Conservation (phyloP, 2,329 filamentous ascomycete genomes). For the Lachnellula subtilissima region DNA sequence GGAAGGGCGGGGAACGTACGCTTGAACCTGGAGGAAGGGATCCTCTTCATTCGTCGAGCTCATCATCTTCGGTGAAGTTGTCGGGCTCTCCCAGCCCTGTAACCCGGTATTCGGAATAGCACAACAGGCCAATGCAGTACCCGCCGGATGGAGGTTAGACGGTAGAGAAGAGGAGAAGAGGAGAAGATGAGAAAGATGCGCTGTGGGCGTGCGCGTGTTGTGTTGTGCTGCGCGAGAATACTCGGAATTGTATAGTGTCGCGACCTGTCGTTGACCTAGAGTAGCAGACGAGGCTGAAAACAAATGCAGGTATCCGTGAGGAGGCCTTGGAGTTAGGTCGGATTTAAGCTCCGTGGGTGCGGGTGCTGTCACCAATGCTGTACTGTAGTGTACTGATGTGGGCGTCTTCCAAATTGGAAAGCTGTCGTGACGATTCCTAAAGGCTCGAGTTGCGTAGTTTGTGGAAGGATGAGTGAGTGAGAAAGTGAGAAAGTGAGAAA, state of each 20-base stretch:
- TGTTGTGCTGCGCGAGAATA: background rate
- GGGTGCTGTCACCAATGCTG: too few species aligned
- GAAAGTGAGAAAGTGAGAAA: too few species aligned
- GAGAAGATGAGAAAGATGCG: background rate
- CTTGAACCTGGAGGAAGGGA: constrained; percentile 68
- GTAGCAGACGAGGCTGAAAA: background rate
- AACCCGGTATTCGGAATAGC: background rate
- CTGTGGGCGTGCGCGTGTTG: background rate
- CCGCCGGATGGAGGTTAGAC: background rate
- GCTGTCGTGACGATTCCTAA: too few species aligned
- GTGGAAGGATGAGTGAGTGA: too few species aligned
- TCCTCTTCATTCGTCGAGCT: constrained; percentile 63
- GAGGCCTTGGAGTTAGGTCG: background rate
- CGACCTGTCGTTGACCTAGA: background rate
- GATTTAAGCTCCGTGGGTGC: too few species aligned
- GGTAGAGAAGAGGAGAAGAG: background rate
- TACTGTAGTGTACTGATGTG: too few species aligned
- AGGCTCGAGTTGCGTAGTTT: too few species aligned
- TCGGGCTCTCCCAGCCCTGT: background rate
- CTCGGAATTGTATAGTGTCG: background rate
- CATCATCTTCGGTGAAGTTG: constrained; percentile 47
- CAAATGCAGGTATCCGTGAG: background rate
- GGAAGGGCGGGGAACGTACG: constrained; percentile 42
- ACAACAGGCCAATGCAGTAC: background rate
- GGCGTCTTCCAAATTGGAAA: too few species aligned